phyloP scores from a whole-genome alignment of 164 flowering plant genomes.

The Stephania cephalantha region DNA sequence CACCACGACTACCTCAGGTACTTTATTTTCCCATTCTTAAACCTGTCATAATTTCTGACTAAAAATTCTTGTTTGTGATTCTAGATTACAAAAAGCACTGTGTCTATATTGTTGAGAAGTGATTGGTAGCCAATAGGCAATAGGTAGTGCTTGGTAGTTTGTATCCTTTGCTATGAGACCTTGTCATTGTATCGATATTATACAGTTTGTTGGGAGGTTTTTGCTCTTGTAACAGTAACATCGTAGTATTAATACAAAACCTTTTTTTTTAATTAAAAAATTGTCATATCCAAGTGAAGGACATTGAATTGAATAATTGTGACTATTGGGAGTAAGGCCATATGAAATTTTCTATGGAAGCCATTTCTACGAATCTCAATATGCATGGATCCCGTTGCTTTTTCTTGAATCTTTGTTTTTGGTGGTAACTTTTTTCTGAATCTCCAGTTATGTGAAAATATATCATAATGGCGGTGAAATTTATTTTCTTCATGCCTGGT shows the following conservation, averaged over 20 bases:
- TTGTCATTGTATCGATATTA: no score
- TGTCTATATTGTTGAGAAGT: neutral
- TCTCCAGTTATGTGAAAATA: neutral
- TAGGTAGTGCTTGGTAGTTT: no score
- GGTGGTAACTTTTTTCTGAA: neutral
- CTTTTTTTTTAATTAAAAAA: neutral
- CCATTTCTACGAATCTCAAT: neutral
- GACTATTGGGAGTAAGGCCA: neutral
- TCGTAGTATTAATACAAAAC: no score
- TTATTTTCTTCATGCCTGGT: no score
- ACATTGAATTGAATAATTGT: neutral
- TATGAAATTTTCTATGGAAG: neutral
- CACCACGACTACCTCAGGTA: conserved; percentile 77
- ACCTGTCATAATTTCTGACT: neutral
- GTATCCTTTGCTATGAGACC: no score
- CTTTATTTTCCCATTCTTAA: neutral
- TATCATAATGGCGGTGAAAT: no score
- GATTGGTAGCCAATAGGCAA: neutral
- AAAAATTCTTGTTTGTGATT: neutral
- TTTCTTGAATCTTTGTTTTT: neutral
- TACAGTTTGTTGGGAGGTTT: no score
- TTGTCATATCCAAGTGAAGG: neutral
- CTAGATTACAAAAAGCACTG: no score
- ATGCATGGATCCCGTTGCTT: neutral
- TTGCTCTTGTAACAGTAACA: no score